Evolutionary conservation across 805 yeast genomes (phyloP).

Genomic region (Blastobotrys chiropterorum): DNA sequence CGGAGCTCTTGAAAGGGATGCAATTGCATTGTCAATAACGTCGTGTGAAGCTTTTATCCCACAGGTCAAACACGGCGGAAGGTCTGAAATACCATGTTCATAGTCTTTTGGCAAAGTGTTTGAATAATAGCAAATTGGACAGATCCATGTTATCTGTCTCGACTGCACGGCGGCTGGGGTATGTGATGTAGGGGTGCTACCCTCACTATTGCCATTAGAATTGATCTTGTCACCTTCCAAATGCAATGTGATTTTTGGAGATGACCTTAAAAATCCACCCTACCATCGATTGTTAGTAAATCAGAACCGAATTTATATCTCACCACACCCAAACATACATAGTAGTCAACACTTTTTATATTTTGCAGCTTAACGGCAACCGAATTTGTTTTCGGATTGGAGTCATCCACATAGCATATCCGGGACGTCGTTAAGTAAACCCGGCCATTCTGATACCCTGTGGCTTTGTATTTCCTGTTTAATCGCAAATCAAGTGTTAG

Average conservation of each 20-base stretch:
- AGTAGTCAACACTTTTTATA: conserved; percentile 36
- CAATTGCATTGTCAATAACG: conserved; percentile 31
- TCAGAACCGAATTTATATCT: conserved; percentile 10
- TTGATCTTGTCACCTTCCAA: conserved; percentile 22
- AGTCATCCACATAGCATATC: conserved; percentile 64
- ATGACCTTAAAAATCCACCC: conserved; percentile 60
- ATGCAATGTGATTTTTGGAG: conserved; percentile 63
- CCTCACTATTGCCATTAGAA: background rate
- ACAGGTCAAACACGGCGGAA: conserved; percentile 53
- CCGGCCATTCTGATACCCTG: conserved; percentile 65
- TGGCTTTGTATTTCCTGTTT: conserved; percentile 49
- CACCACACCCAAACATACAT: conserved; percentile 20
- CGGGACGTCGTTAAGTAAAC: conserved; percentile 69
- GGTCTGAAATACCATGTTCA: conserved; percentile 24
- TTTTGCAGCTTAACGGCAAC: conserved; percentile 42
- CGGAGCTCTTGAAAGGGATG: conserved; percentile 1
- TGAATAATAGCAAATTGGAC: conserved; percentile 81
- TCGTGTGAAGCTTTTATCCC: conserved; percentile 47
- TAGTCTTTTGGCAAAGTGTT: conserved; percentile 39
- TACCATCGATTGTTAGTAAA: conserved; percentile 24
- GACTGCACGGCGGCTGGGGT: conserved; percentile 4
- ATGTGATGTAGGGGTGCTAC: conserved; percentile 4
- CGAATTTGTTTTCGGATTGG: conserved; percentile 36
- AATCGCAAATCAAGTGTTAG: no score
- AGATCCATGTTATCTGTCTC: conserved; percentile 53